Percentiles rank a stretch among this genome's conserved stretches.
Evolutionary conservation across 1,284 basidiomycete genomes (phyloP).

Genomic region (Cryptococcus neoformans): DNA sequence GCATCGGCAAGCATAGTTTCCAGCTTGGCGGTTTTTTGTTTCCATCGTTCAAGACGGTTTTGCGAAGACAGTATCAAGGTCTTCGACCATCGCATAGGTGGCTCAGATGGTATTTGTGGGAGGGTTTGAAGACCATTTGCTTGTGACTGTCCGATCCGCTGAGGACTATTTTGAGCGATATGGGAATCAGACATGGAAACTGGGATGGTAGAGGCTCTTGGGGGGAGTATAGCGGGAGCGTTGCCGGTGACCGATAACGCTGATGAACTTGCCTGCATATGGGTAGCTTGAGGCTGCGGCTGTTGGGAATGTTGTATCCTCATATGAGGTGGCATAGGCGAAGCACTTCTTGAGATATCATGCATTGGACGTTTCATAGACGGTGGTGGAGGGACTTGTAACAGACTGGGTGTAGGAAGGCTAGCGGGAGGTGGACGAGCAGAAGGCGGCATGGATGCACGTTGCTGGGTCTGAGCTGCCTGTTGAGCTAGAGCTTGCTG

Average conservation of each 20-base stretch:
- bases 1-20: slow-evolving; percentile 9
- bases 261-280: slow-evolving; percentile 13
- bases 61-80: slow-evolving; percentile 5
- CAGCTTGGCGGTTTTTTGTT: slow-evolving; percentile 7
- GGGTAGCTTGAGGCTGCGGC: slow-evolving; percentile 4
- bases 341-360: slow-evolving; percentile 11
- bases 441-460: slow-evolving; percentile 10
- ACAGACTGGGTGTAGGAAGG: slow-evolving; percentile 10
- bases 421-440: slow-evolving; percentile 11
- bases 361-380: slow-evolving; percentile 8
- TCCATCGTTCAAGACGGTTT: neutral
- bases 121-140: neutral
- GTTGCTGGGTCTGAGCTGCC: neutral
- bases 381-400: slow-evolving; percentile 17
- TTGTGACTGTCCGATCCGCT: neutral
- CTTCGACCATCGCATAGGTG: neutral
- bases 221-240: slow-evolving; percentile 7
- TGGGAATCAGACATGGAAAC: slow-evolving; percentile 4
- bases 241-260: slow-evolving; percentile 8
- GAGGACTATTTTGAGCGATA: neutral
- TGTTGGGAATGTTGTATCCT: neutral
- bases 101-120: neutral
- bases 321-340: slow-evolving; percentile 13
- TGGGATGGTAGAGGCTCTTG: slow-evolving; percentile 10
- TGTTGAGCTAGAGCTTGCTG: slow-evolving; percentile 3